phyloP scores from a whole-genome alignment of 192 early-diverging fungal species.

The Geranomyces variabilis region DNA sequence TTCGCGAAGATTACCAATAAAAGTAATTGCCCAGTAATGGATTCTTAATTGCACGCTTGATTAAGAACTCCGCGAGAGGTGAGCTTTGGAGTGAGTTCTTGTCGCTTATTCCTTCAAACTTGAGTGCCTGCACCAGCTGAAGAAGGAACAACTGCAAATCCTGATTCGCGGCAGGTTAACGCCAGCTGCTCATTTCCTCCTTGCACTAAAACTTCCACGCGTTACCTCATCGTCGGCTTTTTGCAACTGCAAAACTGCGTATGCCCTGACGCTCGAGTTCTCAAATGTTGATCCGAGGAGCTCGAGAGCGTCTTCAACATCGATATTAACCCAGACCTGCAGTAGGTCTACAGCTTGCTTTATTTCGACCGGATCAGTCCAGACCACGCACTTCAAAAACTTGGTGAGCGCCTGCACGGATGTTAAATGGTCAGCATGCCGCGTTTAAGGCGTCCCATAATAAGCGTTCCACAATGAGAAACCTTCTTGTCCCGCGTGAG shows the following conservation, averaged over 20 bases:
- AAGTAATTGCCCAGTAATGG: constrained; percentile 90
- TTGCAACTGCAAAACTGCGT: constrained; percentile 86
- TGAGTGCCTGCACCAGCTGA: constrained; percentile 97
- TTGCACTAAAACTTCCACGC: not conserved
- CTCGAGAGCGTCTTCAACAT: constrained; percentile 95
- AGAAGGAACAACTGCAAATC: constrained; percentile 92
- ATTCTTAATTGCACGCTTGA: constrained; percentile 83
- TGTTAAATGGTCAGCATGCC: not conserved
- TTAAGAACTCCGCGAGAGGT: constrained; percentile 81
- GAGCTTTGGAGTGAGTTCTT: constrained; percentile 40
- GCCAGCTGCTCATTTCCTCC: not conserved
- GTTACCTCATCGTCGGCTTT: constrained; percentile 90
- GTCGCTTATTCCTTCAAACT: constrained; percentile 81
- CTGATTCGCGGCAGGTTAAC: constrained; percentile 43
- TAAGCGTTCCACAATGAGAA: constrained; percentile 8
- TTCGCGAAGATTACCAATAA: constrained; percentile 67
- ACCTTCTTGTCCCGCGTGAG: constrained; percentile 90
- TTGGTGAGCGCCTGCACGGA: constrained; percentile 84
- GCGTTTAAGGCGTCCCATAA: not conserved
- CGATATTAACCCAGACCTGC: constrained; percentile 86
- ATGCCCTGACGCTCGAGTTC: constrained; percentile 77
- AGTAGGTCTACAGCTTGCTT: constrained; percentile 91
- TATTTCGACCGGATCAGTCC: constrained; percentile 88
- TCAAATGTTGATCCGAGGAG: constrained; percentile 88
- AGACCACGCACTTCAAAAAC: constrained; percentile 95